phyloP scores from a whole-genome alignment of 2,329 filamentous ascomycete species.

The Huntiella omanensis region DNA sequence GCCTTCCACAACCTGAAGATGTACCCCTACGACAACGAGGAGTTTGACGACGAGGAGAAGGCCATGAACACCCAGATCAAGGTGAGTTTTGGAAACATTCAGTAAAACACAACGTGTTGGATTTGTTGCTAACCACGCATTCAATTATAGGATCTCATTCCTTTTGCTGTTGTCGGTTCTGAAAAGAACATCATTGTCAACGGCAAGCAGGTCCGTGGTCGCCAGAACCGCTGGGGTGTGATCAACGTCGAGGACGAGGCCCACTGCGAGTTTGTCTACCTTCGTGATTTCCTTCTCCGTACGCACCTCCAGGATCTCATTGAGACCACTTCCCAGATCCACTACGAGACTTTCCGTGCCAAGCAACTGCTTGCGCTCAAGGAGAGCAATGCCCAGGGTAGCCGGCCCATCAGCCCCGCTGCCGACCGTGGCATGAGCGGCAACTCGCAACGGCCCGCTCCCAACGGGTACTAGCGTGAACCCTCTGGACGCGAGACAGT shows the following conservation, averaged over 20 bases:
- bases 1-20: conserved; percentile 99
- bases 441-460: conserved; percentile 90
- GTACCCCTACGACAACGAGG: conserved; percentile 99
- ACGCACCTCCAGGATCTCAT: conserved; percentile 97
- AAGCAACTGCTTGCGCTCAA: conserved; percentile 97
- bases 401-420: conserved; percentile 78
- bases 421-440: conserved; percentile 93
- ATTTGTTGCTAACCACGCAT: conserved; percentile 18
- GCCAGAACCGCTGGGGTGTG: conserved; percentile 97
- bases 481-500: conserved; percentile 8
- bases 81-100: conserved; percentile 29
- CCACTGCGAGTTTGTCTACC: conserved; percentile 98
- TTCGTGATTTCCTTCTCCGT: conserved; percentile 94
- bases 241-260: conserved; percentile 99
- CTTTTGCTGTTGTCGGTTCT: conserved; percentile 93
- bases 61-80: conserved; percentile 91
- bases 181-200: conserved; percentile 97
- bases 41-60: conserved; percentile 93
- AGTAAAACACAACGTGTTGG: background rate
- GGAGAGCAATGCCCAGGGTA: conserved; percentile 85
- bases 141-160: conserved; percentile 56
- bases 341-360: conserved; percentile 99
- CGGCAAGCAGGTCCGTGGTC: conserved; percentile 90
- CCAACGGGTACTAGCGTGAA: conserved; percentile 79
- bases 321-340: conserved; percentile 97